A percentile compares a stretch with the other conserved stretches of the same genome.
Conservation (phyloP, 371 early-diverging fungal genomes). For the Rhizoclosmatium hyalinum region DNA sequence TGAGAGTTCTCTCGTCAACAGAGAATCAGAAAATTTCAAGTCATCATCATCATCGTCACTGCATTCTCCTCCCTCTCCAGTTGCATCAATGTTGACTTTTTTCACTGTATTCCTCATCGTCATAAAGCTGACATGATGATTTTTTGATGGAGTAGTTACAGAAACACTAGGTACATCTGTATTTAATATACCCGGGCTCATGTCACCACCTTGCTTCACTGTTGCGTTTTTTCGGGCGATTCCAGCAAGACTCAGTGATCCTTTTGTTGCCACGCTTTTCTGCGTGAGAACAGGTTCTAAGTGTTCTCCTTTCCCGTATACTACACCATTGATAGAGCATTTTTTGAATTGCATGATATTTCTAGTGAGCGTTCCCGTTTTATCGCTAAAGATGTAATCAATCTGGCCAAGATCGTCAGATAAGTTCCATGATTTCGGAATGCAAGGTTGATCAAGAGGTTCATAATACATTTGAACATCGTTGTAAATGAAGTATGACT, state of each 20-base stretch:
- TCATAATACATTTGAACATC: slow-evolving; percentile 89
- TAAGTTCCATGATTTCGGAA: slow-evolving; percentile 84
- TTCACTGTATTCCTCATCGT: neutral
- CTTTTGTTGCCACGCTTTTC: neutral
- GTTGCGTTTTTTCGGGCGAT: slow-evolving; percentile 24
- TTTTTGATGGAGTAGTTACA: neutral
- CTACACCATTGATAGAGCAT: slow-evolving; percentile 83
- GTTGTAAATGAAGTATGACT: slow-evolving; percentile 80
- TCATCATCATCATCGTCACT: neutral
- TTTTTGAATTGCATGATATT: slow-evolving; percentile 77
- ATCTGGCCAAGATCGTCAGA: slow-evolving; percentile 84
- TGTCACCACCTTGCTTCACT: neutral
- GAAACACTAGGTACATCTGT: neutral
- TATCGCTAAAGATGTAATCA: slow-evolving; percentile 97
- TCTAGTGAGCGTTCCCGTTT: slow-evolving; percentile 81
- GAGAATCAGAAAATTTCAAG: slow-evolving; percentile 35
- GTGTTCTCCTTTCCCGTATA: slow-evolving; percentile 65
- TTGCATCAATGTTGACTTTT: neutral
- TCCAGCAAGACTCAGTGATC: slow-evolving; percentile 13
- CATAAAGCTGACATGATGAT: neutral
- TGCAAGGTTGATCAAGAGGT: slow-evolving; percentile 75
- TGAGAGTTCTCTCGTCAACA: slow-evolving; percentile 24
- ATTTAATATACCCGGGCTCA: neutral
- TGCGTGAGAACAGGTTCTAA: neutral
- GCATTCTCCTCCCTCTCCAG: neutral